Evolutionary conservation across 2,329 filamentous ascomycete species (phyloP).

Genomic region (Fusarium tupiense): DNA sequence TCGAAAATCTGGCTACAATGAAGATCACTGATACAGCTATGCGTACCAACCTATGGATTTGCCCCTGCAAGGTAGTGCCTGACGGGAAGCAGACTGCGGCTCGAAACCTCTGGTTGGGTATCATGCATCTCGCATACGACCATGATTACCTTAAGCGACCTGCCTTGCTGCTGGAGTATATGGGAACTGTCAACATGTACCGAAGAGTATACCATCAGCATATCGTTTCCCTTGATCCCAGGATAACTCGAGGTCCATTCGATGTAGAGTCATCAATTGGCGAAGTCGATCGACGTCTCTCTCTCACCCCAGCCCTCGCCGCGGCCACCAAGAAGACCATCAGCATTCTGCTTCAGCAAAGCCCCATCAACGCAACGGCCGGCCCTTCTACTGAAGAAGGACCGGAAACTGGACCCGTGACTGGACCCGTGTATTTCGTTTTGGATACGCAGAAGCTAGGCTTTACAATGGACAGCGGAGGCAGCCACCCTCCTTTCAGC

Average conservation of each 20-base stretch:
- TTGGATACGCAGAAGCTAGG: not conserved
- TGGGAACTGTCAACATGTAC: conserved; percentile 27
- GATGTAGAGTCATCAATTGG: not conserved
- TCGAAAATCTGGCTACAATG: conserved; percentile 29
- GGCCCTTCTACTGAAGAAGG: not conserved
- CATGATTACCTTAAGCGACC: conserved; percentile 36
- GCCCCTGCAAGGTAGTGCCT: conserved; percentile 25
- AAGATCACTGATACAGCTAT: conserved; percentile 37
- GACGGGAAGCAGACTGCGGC: not conserved
- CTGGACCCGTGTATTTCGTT: conserved; percentile 35
- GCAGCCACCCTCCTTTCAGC: conserved; percentile 27
- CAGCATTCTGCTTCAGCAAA: conserved; percentile 29
- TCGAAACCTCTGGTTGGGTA: conserved; percentile 28
- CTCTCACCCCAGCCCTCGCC: not conserved
- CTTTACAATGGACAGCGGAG: not conserved
- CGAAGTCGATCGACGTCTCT: not conserved
- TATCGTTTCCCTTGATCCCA: conserved; percentile 31
- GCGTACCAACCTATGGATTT: conserved; percentile 30
- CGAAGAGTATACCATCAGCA: conserved; percentile 30
- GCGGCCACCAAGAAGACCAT: conserved; percentile 18
- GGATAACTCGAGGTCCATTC: not conserved
- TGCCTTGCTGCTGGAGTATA: conserved; percentile 34
- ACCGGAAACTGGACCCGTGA: not conserved
- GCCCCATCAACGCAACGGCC: conserved; percentile 19
- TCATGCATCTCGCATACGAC: conserved; percentile 36